A percentile compares a stretch with the other conserved stretches of the same genome.
Conservation (phyloP, 2,329 filamentous ascomycete species). For the Exophiala aquamarina region DNA sequence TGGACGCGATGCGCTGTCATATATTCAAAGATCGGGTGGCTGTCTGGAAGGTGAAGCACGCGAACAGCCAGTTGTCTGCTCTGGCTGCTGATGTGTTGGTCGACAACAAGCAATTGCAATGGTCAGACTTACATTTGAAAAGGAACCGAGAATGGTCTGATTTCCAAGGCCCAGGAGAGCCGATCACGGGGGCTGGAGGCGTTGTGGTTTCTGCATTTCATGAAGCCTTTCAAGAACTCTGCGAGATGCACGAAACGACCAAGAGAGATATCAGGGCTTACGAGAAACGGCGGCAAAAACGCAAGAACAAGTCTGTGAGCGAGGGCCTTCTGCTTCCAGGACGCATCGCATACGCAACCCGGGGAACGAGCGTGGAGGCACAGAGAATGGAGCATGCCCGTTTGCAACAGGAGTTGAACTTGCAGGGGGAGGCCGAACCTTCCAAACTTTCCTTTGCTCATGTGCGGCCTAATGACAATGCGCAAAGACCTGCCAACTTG, state of each 20-base stretch:
- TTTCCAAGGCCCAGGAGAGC: constrained; percentile 56
- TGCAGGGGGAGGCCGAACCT: constrained; percentile 26
- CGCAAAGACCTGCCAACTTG: background rate
- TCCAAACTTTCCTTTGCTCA: constrained; percentile 8
- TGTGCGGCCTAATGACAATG: background rate
- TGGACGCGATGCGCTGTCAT: constrained; percentile 36
- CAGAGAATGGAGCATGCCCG: constrained; percentile 13
- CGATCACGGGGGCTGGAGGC: constrained; percentile 50
- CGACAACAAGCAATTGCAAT: constrained; percentile 53
- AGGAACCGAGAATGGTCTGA: constrained; percentile 54
- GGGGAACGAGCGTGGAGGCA: constrained; percentile 17
- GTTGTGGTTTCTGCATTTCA: constrained; percentile 46
- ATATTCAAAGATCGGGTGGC: constrained; percentile 49
- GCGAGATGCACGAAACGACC: constrained; percentile 49
- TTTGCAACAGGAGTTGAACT: constrained; percentile 12
- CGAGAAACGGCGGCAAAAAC: constrained; percentile 44
- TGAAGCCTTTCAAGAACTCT: constrained; percentile 50
- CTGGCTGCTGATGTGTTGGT: constrained; percentile 56
- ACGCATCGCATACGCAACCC: constrained; percentile 21
- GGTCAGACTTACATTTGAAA: constrained; percentile 48
- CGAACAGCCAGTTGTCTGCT: constrained; percentile 49
- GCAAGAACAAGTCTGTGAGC: constrained; percentile 15
- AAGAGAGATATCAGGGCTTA: constrained; percentile 48
- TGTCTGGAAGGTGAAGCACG: constrained; percentile 52
- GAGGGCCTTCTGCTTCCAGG: constrained; percentile 22